Conservation (phyloP, 371 early-diverging fungal genomes). For the Mucor lusitanicus region DNA sequence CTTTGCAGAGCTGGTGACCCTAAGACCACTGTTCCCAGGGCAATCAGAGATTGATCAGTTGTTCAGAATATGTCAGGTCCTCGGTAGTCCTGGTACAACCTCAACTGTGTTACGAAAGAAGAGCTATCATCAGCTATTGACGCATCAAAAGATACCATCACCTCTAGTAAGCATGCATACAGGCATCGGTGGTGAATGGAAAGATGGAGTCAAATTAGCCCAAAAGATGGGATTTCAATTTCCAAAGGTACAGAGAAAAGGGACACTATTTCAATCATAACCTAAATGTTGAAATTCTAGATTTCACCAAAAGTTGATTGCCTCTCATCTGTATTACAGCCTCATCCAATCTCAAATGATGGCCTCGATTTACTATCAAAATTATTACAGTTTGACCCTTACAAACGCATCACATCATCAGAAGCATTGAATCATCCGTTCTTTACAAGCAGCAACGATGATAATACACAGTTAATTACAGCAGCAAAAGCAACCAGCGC, state of each 20-base stretch:
- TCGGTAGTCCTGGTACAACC: slow-evolving; percentile 52
- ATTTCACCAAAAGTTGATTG: neutral
- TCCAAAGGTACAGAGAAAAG: slow-evolving; percentile 32
- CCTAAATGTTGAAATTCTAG: neutral
- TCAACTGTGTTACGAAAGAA: neutral
- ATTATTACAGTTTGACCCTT: slow-evolving; percentile 84
- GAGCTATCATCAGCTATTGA: neutral
- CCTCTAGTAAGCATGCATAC: neutral
- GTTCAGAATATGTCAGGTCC: slow-evolving; percentile 65
- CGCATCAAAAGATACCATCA: neutral
- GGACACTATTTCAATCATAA: neutral
- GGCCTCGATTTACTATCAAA: slow-evolving; percentile 29
- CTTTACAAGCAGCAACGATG: slow-evolving; percentile 52
- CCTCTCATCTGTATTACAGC: neutral
- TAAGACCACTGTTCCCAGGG: slow-evolving; percentile 93
- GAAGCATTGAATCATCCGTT: slow-evolving; percentile 66
- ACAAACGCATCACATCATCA: slow-evolving; percentile 74
- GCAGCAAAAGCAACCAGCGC: neutral
- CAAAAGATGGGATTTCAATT: slow-evolving; percentile 60
- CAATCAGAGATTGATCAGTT: slow-evolving; percentile 90
- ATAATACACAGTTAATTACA: neutral
- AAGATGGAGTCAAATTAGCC: slow-evolving; percentile 66
- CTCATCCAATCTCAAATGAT: slow-evolving; percentile 4
- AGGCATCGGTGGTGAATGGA: slow-evolving; percentile 63
- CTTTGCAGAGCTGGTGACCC: slow-evolving; percentile 82